Base-by-base conservation (phyloP, 371 early-diverging fungal genomes). In the Synchytrium microbalum region DNA sequence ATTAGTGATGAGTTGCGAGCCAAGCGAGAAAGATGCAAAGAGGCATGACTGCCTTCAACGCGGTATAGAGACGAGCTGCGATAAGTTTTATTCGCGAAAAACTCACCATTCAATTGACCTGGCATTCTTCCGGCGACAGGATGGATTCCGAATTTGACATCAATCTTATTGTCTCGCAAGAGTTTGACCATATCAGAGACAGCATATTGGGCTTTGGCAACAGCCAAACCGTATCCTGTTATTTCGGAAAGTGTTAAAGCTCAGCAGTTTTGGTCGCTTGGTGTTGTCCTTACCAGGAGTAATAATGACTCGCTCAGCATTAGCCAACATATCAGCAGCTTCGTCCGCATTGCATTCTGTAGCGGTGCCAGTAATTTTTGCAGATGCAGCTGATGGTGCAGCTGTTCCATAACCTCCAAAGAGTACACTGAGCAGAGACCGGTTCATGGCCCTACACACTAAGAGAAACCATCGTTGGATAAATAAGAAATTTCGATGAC, bases 91-190 rank as follows among this genome's bases (percentile, higher is more conserved):
- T 31, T 14, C 14, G 23, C 16, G n/a, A n/a, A n/a, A n/a, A n/a
- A n/a, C n/a, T n/a, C n/a, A n/a, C n/a, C 72, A 62, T 72, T 72
- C 54, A 72, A 54, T 64, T 72, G 72, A 19, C 72, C 72, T 5
- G 72, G 72, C 72, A 72, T 72, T 19, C 72, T 38, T 27, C 72
- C 72, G 14, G 72, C 72, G 32, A 72, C 72, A 29, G 72, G 72
- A 58, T 72, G 72, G 52, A 72, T 72, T 2, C 64, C 72, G 63
- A 72, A 72, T 27, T 64, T 28, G 16, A 67, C 67, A 28, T 69
- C 62, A 27, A 72, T 61, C 3, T 69, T 69, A 14, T 62, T 69
- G 1, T 27, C 63, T 0, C 25, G 54, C 54, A 72, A 46, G 54
- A 62, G 64, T 46, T 72, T 72, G 14, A 66, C 69, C 16, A 70